These are phyloP conservation scores for Phytophthora gonapodyides DNA, from an alignment of 352 stramenopile species.

Conservation along the genomic window DNA sequence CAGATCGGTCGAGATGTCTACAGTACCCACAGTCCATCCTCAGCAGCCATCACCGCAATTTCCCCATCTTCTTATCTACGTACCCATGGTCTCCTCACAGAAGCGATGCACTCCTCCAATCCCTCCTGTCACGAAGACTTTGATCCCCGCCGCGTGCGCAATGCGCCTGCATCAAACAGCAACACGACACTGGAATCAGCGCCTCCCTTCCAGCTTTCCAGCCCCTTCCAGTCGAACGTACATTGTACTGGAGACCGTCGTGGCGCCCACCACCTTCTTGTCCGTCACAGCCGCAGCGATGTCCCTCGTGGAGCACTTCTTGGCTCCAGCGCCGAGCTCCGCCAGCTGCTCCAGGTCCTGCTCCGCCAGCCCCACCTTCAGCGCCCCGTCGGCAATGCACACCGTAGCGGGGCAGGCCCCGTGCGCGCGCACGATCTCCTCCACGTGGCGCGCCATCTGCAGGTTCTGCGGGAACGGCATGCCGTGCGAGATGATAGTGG, in stretches of 20 bases:
- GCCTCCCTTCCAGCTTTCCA: background rate
- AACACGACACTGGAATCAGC: background rate
- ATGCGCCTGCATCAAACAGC: conserved; percentile 62
- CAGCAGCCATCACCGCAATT: background rate
- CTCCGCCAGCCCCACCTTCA: conserved; percentile 73
- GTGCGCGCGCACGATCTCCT: conserved; percentile 87
- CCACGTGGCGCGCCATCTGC: conserved; percentile 91
- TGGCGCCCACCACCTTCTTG: conserved; percentile 84
- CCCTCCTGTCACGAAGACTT: conserved; percentile 97
- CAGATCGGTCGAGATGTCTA: conserved; percentile 97
- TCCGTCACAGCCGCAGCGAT: conserved; percentile 78
- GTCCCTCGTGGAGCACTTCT: conserved; percentile 86
- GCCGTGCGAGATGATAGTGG: conserved; percentile 99
- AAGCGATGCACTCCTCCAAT: conserved; percentile 98
- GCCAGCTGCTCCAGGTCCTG: conserved; percentile 63
- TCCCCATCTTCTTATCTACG: conserved; percentile 4
- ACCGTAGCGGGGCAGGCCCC: conserved; percentile 95
- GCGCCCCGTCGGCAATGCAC: conserved; percentile 94
- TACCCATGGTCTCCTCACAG: conserved; percentile 92
- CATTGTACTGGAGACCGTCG: conserved; percentile 98
- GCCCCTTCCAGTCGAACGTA: conserved; percentile 17
- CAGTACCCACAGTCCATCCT: conserved; percentile 7
- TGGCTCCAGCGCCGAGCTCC: conserved; percentile 61
- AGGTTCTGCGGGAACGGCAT: conserved; percentile 99
- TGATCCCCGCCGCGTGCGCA: conserved; percentile 93